Conservation (phyloP, 1,284 basidiomycete genomes). For the Vanrija humicola region DNA sequence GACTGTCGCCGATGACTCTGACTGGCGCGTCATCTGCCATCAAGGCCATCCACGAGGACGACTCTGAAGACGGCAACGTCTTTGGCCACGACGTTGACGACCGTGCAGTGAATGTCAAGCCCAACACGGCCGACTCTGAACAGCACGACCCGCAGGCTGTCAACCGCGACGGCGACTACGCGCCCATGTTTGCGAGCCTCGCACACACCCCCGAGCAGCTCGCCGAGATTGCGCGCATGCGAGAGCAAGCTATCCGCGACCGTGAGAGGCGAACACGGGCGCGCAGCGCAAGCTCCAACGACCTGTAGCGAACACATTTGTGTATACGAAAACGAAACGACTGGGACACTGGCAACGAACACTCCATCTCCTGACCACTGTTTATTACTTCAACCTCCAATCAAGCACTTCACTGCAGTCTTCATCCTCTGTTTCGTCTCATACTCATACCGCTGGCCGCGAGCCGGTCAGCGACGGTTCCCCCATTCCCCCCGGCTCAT, state of each 20-base stretch:
- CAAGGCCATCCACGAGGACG: background rate
- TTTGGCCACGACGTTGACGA: background rate
- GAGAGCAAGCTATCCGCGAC: constrained; percentile 19
- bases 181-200: constrained; percentile 39
- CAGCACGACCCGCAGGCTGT: background rate
- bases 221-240: constrained; percentile 35
- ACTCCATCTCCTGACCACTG: too few relatives aligned
- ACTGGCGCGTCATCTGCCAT: background rate
- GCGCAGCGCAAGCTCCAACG: constrained; percentile 1
- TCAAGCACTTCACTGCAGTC: background rate
- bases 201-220: constrained; percentile 44
- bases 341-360: too few relatives aligned
- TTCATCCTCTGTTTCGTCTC: background rate
- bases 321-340: too few relatives aligned
- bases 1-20: background rate
- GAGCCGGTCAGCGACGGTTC: too few relatives aligned
- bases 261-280: constrained; percentile 8
- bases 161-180: constrained; percentile 4
- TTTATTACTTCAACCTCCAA: background rate
- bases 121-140: background rate
- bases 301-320: constrained; percentile 2
- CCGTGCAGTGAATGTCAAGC: background rate
- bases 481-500: too few relatives aligned
- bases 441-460: background rate
- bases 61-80: background rate